Evolutionary conservation across 2,329 filamentous ascomycete species (phyloP).

Genomic region (Neonectria hederae): DNA sequence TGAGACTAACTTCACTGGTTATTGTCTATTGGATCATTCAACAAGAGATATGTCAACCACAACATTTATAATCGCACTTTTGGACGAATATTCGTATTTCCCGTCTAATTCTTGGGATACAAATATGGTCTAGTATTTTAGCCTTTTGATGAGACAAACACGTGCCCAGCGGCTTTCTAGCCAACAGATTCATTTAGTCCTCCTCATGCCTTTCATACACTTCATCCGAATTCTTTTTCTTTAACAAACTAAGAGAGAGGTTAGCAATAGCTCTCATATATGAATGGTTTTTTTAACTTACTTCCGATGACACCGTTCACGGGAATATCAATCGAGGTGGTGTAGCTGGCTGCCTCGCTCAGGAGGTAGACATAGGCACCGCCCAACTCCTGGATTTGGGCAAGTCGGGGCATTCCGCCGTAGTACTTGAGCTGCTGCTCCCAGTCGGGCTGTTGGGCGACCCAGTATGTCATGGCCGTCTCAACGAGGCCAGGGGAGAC

Average conservation of each 20-base stretch:
- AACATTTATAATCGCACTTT: no score
- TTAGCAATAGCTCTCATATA: background rate
- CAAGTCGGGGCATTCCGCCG: slow-evolving; percentile 64
- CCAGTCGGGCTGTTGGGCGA: slow-evolving; percentile 63
- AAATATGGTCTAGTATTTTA: no score
- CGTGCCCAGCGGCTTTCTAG: no score
- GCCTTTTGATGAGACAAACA: no score
- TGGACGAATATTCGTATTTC: no score
- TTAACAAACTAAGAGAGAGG: background rate
- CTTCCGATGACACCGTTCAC: slow-evolving; percentile 36
- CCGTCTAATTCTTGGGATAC: no score
- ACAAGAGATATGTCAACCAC: no score
- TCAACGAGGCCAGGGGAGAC: slow-evolving; percentile 37
- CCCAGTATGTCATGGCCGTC: slow-evolving; percentile 60
- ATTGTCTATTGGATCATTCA: no score
- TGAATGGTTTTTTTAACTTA: background rate
- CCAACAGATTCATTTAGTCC: no score
- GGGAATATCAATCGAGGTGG: slow-evolving; percentile 60
- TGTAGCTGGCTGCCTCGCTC: slow-evolving; percentile 60
- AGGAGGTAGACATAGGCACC: slow-evolving; percentile 67
- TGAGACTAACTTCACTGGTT: no score
- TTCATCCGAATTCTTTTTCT: background rate
- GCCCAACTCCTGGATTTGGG: slow-evolving; percentile 62
- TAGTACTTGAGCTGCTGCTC: slow-evolving; percentile 66
- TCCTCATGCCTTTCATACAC: background rate